Percentiles rank a stretch among this genome's conserved stretches.
phyloP scores from a whole-genome alignment of 169 alveolate genomes.

The Babesia bovis region DNA sequence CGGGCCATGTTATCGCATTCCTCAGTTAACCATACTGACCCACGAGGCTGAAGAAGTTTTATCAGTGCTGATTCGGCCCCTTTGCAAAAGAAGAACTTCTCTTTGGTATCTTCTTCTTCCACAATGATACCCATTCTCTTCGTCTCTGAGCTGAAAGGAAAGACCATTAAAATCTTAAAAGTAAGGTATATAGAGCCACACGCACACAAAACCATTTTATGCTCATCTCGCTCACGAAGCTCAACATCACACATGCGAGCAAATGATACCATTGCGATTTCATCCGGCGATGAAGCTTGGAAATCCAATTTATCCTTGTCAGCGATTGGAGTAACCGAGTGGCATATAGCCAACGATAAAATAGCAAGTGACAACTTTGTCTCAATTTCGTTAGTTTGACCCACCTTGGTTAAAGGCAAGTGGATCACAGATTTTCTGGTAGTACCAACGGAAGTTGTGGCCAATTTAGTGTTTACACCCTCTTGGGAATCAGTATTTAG shows the following conservation, averaged over 20 bases:
- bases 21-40: conserved; percentile 84
- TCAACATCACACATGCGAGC: conserved; percentile 89
- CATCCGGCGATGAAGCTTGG: conserved; percentile 99
- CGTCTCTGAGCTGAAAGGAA: conserved; percentile 96
- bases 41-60: conserved; percentile 83
- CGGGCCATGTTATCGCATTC: conserved; percentile 90
- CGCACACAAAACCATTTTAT: conserved; percentile 77
- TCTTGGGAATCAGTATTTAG: background rate
- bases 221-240: conserved; percentile 86
- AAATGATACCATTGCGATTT: conserved; percentile 94
- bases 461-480: background rate
- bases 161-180: conserved; percentile 87
- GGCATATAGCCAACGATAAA: conserved; percentile 74
- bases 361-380: conserved; percentile 65
- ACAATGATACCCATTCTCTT: conserved; percentile 98
- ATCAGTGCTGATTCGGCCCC: conserved; percentile 94
- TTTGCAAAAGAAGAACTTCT: conserved; percentile 81
- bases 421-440: conserved; percentile 5
- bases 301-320: conserved; percentile 72
- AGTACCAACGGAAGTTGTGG: background rate
- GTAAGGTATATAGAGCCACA: conserved; percentile 62
- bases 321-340: conserved; percentile 71
- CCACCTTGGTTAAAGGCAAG: background rate
- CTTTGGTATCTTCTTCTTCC: conserved; percentile 72
- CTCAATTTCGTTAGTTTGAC: conserved; percentile 34